Evolutionary conservation across 371 early-diverging fungal species (phyloP).

Genomic region (Mortierella sp.): DNA sequence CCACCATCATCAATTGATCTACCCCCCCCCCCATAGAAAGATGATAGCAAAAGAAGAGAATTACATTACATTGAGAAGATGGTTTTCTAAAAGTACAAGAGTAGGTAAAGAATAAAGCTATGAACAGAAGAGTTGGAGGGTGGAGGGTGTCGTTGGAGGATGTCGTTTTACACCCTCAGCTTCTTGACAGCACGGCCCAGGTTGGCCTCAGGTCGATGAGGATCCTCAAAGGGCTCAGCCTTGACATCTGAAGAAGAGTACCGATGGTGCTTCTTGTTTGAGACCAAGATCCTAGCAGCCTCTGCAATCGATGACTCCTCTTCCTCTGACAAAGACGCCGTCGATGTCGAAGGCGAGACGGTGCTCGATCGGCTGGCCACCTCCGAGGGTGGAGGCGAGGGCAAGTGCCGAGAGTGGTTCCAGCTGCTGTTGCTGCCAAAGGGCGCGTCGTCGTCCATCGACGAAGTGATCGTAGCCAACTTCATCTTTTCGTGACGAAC

Average conservation of each 20-base stretch:
- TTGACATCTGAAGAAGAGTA: slow-evolving; percentile 12
- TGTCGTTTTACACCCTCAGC: slow-evolving; percentile 24
- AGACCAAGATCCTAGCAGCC: slow-evolving; percentile 41
- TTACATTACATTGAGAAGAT: background rate
- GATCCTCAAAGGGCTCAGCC: slow-evolving; percentile 8
- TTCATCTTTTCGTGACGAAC: slow-evolving; percentile 47
- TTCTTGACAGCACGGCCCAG: slow-evolving; percentile 30
- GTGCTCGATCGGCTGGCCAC: slow-evolving; percentile 47
- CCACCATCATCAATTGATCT: too few species aligned
- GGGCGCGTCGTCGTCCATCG: slow-evolving; percentile 27
- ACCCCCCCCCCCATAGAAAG: too few species aligned
- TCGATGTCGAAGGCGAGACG: slow-evolving; percentile 41
- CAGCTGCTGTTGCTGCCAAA: background rate
- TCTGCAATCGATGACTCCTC: slow-evolving; percentile 41
- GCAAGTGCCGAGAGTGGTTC: slow-evolving; percentile 11
- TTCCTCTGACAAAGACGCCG: slow-evolving; percentile 34
- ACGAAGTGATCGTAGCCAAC: slow-evolving; percentile 38
- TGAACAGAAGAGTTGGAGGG: too few species aligned
- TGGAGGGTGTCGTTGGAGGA: background rate
- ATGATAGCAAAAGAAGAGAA: background rate
- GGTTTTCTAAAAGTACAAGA: slow-evolving; percentile 4
- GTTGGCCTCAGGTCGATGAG: background rate
- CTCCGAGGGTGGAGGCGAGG: slow-evolving; percentile 52
- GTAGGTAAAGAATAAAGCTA: background rate
- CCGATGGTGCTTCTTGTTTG: slow-evolving; percentile 36